Percentiles rank a stretch among this genome's conserved stretches.
These are phyloP conservation scores for Pleurotus platypus DNA, from an alignment of 768 basidiomycete species.

Conservation along the genomic window DNA sequence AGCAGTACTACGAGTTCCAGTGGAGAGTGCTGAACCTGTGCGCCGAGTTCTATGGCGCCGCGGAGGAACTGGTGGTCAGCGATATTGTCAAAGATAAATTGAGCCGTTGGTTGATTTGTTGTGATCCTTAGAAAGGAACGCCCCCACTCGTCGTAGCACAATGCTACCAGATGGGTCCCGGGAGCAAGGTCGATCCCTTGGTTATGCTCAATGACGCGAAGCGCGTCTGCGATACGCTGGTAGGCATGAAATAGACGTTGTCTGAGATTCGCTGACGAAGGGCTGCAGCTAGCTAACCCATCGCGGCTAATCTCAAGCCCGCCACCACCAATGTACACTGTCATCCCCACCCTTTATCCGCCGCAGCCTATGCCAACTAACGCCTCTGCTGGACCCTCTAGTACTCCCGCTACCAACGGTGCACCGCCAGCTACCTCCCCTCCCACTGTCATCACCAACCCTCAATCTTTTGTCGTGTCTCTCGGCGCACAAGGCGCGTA, in stretches of 20 bases:
- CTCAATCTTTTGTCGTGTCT: slow-evolving; percentile 70
- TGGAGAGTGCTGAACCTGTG: slow-evolving; percentile 82
- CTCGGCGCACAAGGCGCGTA: slow-evolving; percentile 49
- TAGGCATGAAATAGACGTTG: slow-evolving; percentile 25
- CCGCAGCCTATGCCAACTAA: slow-evolving; percentile 17
- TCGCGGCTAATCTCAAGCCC: slow-evolving; percentile 64
- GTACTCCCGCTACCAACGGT: slow-evolving; percentile 20
- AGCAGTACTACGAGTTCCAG: slow-evolving; percentile 83
- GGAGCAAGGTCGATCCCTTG: slow-evolving; percentile 68
- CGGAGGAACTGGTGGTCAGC: slow-evolving; percentile 80
- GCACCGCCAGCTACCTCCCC: slow-evolving; percentile 23
- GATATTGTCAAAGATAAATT: neutral
- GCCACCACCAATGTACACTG: slow-evolving; percentile 55
- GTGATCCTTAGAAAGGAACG: slow-evolving; percentile 43
- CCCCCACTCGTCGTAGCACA: slow-evolving; percentile 74
- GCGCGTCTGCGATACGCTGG: slow-evolving; percentile 72
- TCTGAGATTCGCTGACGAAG: slow-evolving; percentile 11
- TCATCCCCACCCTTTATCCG: slow-evolving; percentile 41
- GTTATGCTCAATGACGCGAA: slow-evolving; percentile 75
- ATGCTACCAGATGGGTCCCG: slow-evolving; percentile 73
- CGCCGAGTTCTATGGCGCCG: slow-evolving; percentile 82
- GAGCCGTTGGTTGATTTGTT: neutral
- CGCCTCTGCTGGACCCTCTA: slow-evolving; percentile 20
- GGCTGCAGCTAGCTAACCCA: slow-evolving; percentile 65
- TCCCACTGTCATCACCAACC: slow-evolving; percentile 60